phyloP scores from a whole-genome alignment of 2,329 filamentous ascomycete species.

The Dothistroma pini region DNA sequence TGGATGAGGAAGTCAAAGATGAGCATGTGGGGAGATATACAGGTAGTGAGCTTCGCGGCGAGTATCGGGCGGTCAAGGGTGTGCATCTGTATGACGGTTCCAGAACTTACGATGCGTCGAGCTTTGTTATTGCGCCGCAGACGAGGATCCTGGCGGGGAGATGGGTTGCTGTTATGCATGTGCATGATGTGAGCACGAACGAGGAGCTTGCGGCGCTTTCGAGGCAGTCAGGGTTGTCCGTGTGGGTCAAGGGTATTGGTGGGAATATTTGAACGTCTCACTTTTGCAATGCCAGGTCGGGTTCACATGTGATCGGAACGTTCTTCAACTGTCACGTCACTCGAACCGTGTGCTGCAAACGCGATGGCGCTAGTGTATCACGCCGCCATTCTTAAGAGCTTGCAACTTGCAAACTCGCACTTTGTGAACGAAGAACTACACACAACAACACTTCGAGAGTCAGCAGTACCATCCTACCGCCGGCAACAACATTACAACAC shows the following conservation, averaged over 20 bases:
- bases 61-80: neutral
- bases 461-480: too few relatives aligned
- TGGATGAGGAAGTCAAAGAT: neutral
- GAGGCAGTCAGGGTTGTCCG: neutral
- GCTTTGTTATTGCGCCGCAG: neutral
- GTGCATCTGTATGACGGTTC: slow-evolving; percentile 1
- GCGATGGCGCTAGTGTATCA: too few relatives aligned
- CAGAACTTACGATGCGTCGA: neutral
- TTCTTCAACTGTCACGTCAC: too few relatives aligned
- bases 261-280: too few relatives aligned
- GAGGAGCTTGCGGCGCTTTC: neutral
- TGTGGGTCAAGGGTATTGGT: neutral
- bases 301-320: too few relatives aligned
- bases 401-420: too few relatives aligned
- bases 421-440: too few relatives aligned
- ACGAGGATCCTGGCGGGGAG: neutral
- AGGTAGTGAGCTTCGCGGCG: neutral
- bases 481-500: too few relatives aligned
- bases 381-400: too few relatives aligned
- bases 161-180: neutral
- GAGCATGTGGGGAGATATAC: neutral
- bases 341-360: too few relatives aligned
- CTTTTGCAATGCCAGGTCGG: too few relatives aligned
- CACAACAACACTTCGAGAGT: too few relatives aligned
- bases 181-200: neutral